Percentiles rank a stretch among this genome's conserved stretches.
Evolutionary conservation across 2,329 filamentous ascomycete species (phyloP).

Genomic region (Mariannaea sp.): DNA sequence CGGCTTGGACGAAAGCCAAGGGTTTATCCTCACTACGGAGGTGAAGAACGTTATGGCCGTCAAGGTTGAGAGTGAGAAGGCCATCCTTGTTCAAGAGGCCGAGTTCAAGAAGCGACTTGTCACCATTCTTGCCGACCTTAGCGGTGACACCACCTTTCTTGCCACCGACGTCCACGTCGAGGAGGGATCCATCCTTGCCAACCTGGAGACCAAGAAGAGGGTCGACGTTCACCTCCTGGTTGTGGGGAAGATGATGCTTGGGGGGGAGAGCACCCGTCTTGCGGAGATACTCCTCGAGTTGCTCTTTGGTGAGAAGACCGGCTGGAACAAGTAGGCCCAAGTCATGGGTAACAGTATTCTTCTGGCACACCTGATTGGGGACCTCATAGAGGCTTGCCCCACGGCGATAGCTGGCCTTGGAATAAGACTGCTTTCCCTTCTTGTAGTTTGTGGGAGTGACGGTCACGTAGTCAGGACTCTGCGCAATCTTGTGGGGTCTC

Average conservation of each 20-base stretch:
- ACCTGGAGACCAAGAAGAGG: background rate
- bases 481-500: conserved; percentile 23
- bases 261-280: conserved; percentile 15
- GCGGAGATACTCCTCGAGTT: conserved; percentile 32
- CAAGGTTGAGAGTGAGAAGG: conserved; percentile 12
- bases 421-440: background rate
- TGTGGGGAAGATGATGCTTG: background rate
- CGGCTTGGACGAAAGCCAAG: conserved; percentile 3
- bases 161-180: conserved; percentile 8
- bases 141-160: conserved; percentile 19
- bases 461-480: conserved; percentile 28
- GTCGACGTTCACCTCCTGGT: background rate
- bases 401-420: conserved; percentile 13
- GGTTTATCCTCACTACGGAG: conserved; percentile 11
- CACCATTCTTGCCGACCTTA: conserved; percentile 12
- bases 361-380: conserved; percentile 28
- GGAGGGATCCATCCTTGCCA: conserved; percentile 16
- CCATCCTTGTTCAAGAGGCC: conserved; percentile 15
- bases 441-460: conserved; percentile 26
- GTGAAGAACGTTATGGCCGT: conserved; percentile 12
- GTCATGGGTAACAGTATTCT: conserved; percentile 28
- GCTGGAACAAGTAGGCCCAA: conserved; percentile 29
- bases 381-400: conserved; percentile 22
- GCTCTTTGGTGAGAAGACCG: conserved; percentile 28
- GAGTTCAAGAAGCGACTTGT: conserved; percentile 14